phyloP scores from a whole-genome alignment of 108 stramenopile species.

The Fistulifera solaris region DNA sequence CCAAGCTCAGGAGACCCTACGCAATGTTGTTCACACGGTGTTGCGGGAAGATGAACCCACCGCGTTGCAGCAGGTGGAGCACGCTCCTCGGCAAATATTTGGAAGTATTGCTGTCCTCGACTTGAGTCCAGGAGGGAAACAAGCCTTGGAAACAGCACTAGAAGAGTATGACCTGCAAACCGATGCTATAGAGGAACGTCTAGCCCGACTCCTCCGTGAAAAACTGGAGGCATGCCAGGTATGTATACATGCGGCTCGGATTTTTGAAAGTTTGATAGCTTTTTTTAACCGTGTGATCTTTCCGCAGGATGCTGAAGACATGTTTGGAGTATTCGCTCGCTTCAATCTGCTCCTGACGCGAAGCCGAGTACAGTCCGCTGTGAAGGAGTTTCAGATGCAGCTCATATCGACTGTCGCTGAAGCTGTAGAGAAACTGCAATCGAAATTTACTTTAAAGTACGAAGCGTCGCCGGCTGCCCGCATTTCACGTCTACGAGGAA shows the following conservation, averaged over 20 bases:
- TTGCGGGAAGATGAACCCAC: conserved; percentile 44
- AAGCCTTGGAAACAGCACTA: conserved; percentile 51
- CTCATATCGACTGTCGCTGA: conserved; percentile 87
- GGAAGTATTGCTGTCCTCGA: conserved; percentile 61
- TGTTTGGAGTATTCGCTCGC: conserved; percentile 91
- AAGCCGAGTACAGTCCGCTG: conserved; percentile 83
- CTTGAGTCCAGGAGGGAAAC: conserved; percentile 49
- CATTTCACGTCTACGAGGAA: conserved; percentile 78
- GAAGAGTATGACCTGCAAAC: conserved; percentile 77
- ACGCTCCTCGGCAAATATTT: conserved; percentile 59
- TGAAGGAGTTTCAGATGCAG: conserved; percentile 91
- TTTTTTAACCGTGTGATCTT: background rate
- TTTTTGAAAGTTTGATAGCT: background rate
- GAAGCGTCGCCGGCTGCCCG: conserved; percentile 64
- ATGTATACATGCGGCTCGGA: conserved; percentile 3
- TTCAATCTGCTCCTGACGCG: conserved; percentile 93
- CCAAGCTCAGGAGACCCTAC: conserved; percentile 56
- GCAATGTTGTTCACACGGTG: conserved; percentile 56
- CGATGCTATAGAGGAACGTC: conserved; percentile 76
- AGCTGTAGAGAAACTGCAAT: conserved; percentile 83
- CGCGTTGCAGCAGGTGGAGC: conserved; percentile 64
- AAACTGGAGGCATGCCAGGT: conserved; percentile 67
- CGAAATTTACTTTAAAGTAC: conserved; percentile 89
- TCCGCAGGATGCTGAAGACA: conserved; percentile 88
- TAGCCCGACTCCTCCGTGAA: conserved; percentile 68